Conservation (phyloP, 2,329 filamentous ascomycete species). For the Paracoccidioides lutzii region DNA sequence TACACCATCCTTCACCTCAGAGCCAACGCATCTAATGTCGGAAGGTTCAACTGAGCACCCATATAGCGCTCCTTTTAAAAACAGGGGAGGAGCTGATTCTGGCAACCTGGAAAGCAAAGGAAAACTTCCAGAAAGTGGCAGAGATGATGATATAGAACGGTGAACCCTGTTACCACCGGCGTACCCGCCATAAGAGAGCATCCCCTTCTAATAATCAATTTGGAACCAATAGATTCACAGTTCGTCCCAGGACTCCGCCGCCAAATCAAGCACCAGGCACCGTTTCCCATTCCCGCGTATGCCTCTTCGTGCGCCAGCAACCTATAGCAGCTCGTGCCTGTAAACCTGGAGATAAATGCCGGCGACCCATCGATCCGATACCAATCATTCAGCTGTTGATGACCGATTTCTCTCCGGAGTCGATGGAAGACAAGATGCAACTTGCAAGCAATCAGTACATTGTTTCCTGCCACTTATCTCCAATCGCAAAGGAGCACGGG, state of each 20-base stretch:
- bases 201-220: neutral
- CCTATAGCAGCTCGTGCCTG: constrained; percentile 35
- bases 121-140: neutral
- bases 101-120: neutral
- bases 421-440: constrained; percentile 24
- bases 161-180: neutral
- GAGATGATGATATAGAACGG: neutral
- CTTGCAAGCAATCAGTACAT: constrained; percentile 30
- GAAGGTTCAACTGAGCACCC: neutral
- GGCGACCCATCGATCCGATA: constrained; percentile 35
- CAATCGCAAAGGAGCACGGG: constrained; percentile 14
- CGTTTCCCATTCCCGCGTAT: constrained; percentile 21
- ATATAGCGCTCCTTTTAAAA: neutral
- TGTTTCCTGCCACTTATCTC: constrained; percentile 33
- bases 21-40: neutral
- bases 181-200: neutral
- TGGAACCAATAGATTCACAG: neutral
- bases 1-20: neutral
- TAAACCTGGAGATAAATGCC: constrained; percentile 35
- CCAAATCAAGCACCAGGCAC: constrained; percentile 3
- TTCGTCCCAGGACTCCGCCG: neutral
- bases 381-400: constrained; percentile 36
- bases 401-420: constrained; percentile 30
- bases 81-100: neutral
- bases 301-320: constrained; percentile 34